Conservation (phyloP, 2,329 filamentous ascomycete species). For the Cucurbitaria berberidis region DNA sequence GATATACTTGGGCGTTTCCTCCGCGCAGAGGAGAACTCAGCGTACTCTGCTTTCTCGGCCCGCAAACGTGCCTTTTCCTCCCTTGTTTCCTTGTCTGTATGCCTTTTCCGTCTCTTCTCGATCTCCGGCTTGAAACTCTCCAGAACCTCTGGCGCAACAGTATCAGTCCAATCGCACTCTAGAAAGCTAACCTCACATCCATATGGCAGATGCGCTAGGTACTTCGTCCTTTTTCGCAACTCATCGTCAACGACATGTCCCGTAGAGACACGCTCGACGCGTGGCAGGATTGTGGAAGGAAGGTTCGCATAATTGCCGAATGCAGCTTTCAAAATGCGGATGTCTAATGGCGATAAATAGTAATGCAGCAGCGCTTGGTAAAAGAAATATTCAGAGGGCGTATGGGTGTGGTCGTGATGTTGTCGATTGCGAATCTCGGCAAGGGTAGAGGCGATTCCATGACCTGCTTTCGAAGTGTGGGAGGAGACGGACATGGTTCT, state of each 20-base stretch:
- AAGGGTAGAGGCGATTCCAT: slow-evolving; percentile 50
- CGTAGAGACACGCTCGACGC: slow-evolving; percentile 86
- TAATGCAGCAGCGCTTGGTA: slow-evolving; percentile 88
- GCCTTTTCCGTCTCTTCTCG: slow-evolving; percentile 74
- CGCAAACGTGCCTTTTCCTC: slow-evolving; percentile 86
- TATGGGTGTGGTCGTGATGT: slow-evolving; percentile 52
- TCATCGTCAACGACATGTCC: slow-evolving; percentile 88
- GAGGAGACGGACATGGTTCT: slow-evolving; percentile 40
- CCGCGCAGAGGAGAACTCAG: slow-evolving; percentile 72
- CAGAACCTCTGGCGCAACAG: slow-evolving; percentile 77
- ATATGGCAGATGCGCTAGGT: slow-evolving; percentile 82
- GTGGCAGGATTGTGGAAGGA: slow-evolving; percentile 82
- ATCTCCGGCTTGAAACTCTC: slow-evolving; percentile 78
- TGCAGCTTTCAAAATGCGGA: slow-evolving; percentile 87
- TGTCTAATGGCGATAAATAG: slow-evolving; percentile 88
- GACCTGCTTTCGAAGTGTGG: slow-evolving; percentile 39
- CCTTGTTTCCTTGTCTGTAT: slow-evolving; percentile 80
- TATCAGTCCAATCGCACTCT: slow-evolving; percentile 94
- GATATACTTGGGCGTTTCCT: slow-evolving; percentile 62
- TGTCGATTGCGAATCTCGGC: slow-evolving; percentile 55
- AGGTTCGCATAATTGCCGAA: slow-evolving; percentile 84
- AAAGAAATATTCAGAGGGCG: slow-evolving; percentile 74
- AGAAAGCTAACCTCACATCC: slow-evolving; percentile 92
- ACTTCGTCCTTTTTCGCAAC: slow-evolving; percentile 82
- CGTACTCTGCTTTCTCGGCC: slow-evolving; percentile 79